Evolutionary conservation across 2,329 filamentous ascomycete genomes (phyloP), one percentile per base, ranked within the genome.

Genomic region (Ophiostoma fasciatum): DNA sequence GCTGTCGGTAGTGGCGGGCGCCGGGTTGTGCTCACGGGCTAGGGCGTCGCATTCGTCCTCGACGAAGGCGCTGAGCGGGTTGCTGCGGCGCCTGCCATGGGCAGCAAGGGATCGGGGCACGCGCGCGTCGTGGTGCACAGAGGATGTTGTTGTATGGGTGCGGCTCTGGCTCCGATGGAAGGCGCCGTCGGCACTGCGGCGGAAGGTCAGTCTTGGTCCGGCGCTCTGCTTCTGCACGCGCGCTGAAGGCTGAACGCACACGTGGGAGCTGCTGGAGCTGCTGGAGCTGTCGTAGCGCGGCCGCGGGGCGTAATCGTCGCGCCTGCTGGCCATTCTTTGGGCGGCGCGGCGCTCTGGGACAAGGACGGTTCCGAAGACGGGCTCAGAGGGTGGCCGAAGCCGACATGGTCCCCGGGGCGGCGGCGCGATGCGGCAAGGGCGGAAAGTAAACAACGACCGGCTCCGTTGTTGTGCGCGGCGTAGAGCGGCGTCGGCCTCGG

Each of bases 1-100:
- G n/a, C n/a, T n/a, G n/a, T n/a, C n/a, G n/a, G n/a, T n/a, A n/a
- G n/a, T n/a, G n/a, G 33, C 14, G 13, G 34, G 7, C n/a, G 19
- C 18, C 30, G 55, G 51, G 18, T 64, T 62, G 46, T 70, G 56
- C 50, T 85, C 80, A 50, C 65, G 72, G 6, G 67, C 68, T 26
- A 82, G 54, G 7, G 78, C 71, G 12, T 61, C 64, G 13, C 51
- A 58, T 52, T 83, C 80, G 50, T 85, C 79, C 51, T 87, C 80
- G 32, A 78, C 77, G 25, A 56, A 74, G 4, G 79, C 76, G 14
- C 63, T 62, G 2, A 78, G 78, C 6, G 78, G 74, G 50, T 61
- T 64, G 27, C 44, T 30, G 5, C 39, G 41, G 12, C 33, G 32
- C 15, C 33, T 31, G 11, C 28, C 35, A 28, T 36, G 27, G 21